A percentile compares a stretch with the other conserved stretches of the same genome.
Evolutionary conservation across 768 basidiomycete species (phyloP).

Genomic region (Serendipita vermifera): DNA sequence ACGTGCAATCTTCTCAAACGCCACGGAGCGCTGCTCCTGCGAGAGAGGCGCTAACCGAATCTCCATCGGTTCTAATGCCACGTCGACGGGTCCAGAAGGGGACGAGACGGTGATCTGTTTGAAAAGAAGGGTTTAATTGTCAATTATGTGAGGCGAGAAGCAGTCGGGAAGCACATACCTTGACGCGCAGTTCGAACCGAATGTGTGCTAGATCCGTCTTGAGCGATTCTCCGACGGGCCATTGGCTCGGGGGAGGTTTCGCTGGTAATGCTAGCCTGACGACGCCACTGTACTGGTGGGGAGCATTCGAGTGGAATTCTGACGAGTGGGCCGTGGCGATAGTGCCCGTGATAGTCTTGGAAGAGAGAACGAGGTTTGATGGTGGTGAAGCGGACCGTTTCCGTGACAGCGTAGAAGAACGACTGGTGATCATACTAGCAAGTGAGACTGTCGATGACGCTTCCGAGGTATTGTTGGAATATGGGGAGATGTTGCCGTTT

Average conservation of each 20-base stretch:
- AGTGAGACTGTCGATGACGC: constrained; percentile 1
- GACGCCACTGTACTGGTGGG: constrained; percentile 1
- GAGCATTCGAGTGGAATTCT: background rate
- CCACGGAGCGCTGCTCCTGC: background rate
- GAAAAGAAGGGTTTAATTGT: background rate
- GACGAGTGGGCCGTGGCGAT: constrained; percentile 55
- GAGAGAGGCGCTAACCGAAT: background rate
- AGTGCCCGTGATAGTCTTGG: constrained; percentile 51
- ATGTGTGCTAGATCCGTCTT: constrained; percentile 49
- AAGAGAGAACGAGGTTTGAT: constrained; percentile 46
- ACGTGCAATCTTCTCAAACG: background rate
- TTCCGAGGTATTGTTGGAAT: background rate
- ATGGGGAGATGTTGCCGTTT: background rate
- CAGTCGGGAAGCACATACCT: constrained; percentile 30
- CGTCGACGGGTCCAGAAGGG: background rate
- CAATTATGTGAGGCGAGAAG: background rate
- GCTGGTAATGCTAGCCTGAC: constrained; percentile 5
- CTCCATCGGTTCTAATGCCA: background rate
- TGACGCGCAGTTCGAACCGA: constrained; percentile 56
- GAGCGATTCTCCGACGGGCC: constrained; percentile 71
- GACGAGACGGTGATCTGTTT: background rate
- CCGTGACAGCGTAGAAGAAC: constrained; percentile 26
- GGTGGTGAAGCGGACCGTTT: constrained; percentile 46
- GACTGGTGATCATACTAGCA: constrained; percentile 12
- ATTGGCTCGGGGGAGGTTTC: constrained; percentile 36